Base-by-base conservation (phyloP, 306 rosid genomes). In the Acacia confusa region DNA sequence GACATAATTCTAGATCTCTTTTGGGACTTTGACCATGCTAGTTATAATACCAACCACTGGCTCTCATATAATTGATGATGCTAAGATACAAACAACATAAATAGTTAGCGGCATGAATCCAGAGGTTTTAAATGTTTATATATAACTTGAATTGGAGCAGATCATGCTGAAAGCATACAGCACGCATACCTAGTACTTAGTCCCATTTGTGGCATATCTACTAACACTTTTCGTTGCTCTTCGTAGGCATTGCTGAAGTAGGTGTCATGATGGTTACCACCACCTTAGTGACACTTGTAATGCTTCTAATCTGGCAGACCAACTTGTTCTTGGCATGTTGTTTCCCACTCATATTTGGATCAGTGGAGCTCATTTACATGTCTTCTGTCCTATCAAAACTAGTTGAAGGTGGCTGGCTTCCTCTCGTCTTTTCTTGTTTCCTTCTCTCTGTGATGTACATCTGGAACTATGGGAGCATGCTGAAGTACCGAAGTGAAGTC, bases 401-500 rank as follows among this genome's bases (percentile, higher is more conserved):
- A 66, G 19, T 61, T 15, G 96, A 92, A 79, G 99, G 99, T 20
- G 99, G 98, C 41, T 93, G 98, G 99, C 92, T 95, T 83, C 99
- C 99, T 12, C 91, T 91, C 55, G 90, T 20, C 66, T 89, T 91
- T 72, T 85, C 91, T 30, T 53, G 87, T 48, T 52, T 85, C 79
- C 89, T 91, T 74, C 93, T 91, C 69, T 83, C 85, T 76, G 85
- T 89, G 74, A 91, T 91, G 95, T 91, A 91, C 89, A 91, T 82
- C 7, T 91, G 95, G 95, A 91, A 91, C 88, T 91, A 89, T 52
- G 95, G 93, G 64, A 91, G 93, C 78, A 89, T 91, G 58, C 80
- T 91, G 87, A 91, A 91, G 84, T 91, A 91, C 79, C 89, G 10
- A 74, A 86, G 92, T 65, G 88, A 91, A 85, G 86, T 91, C 53